Conservation (phyloP, 2,329 filamentous ascomycete species). For the Monosporascus sp. region DNA sequence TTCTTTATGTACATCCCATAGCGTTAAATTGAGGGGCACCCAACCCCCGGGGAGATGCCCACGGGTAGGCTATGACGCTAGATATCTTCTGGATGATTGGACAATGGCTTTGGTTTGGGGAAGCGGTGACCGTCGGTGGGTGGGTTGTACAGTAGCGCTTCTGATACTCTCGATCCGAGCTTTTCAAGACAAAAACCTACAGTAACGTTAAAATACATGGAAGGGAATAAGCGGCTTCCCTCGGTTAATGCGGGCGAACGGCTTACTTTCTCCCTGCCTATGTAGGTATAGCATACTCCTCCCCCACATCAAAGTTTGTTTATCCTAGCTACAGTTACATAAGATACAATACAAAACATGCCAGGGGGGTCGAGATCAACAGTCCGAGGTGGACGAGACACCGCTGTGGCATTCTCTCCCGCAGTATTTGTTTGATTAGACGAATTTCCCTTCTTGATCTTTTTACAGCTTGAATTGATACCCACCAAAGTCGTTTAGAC, state of each 20-base stretch:
- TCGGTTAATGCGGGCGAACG: constrained; percentile 27
- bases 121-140: not conserved
- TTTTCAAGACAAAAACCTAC: too few relatives aligned
- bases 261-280: not conserved
- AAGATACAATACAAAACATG: not conserved
- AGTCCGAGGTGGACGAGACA: too few relatives aligned
- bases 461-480: not conserved
- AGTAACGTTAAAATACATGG: too few relatives aligned
- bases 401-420: too few relatives aligned
- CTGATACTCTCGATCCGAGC: too few relatives aligned
- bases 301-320: constrained; percentile 1
- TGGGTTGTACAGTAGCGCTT: not conserved
- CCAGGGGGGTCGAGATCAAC: too few relatives aligned
- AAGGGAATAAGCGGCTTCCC: constrained; percentile 18
- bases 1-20: not conserved
- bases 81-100: constrained; percentile 8
- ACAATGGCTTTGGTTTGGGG: constrained; percentile 4
- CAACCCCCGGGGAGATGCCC: too few relatives aligned
- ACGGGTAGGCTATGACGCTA: too few relatives aligned
- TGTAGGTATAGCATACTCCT: not conserved
- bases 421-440: not conserved
- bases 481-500: not conserved
- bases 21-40: too few relatives aligned
- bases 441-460: not conserved
- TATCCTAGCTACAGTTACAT: not conserved